Evolutionary conservation across 768 basidiomycete species (phyloP).

Genomic region (Gloeopeniophorella convolvens): DNA sequence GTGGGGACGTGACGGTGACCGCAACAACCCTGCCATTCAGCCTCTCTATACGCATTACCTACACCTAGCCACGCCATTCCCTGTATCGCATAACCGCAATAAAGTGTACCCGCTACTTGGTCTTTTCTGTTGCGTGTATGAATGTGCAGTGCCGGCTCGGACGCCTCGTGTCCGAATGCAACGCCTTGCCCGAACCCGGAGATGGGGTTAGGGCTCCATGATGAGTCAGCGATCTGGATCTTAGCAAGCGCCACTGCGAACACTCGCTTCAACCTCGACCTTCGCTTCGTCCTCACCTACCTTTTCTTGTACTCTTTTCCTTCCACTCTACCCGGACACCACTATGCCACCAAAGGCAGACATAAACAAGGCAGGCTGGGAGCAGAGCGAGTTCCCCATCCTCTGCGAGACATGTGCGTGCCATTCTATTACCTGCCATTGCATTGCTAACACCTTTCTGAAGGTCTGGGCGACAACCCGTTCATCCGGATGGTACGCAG

Average conservation of each 20-base stretch:
- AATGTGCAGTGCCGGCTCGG: too few relatives aligned
- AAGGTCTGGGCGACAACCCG: constrained; percentile 83
- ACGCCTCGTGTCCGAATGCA: too few relatives aligned
- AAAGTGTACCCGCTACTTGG: too few relatives aligned
- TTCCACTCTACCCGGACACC: neutral
- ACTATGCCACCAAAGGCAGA: constrained; percentile 77
- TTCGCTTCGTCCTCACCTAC: neutral
- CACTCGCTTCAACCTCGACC: neutral
- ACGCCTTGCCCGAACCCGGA: neutral
- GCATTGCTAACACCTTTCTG: neutral
- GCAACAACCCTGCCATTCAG: constrained; percentile 86
- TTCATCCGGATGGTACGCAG: constrained; percentile 86
- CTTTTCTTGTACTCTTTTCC: neutral
- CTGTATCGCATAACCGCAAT: too few relatives aligned
- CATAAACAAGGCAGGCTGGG: constrained; percentile 93
- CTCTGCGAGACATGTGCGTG: constrained; percentile 86
- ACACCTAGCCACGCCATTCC: too few relatives aligned
- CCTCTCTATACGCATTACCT: constrained; percentile 60
- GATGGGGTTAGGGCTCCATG: constrained; percentile 1
- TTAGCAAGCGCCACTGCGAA: too few relatives aligned
- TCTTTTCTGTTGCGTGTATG: too few relatives aligned
- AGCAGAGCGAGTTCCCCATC: constrained; percentile 89
- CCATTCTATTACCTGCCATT: neutral
- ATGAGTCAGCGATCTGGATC: constrained; percentile 17
- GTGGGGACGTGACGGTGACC: constrained; percentile 81